Base-by-base conservation (phyloP, 108 stramenopile genomes). In the Cyclotella cryptica region DNA sequence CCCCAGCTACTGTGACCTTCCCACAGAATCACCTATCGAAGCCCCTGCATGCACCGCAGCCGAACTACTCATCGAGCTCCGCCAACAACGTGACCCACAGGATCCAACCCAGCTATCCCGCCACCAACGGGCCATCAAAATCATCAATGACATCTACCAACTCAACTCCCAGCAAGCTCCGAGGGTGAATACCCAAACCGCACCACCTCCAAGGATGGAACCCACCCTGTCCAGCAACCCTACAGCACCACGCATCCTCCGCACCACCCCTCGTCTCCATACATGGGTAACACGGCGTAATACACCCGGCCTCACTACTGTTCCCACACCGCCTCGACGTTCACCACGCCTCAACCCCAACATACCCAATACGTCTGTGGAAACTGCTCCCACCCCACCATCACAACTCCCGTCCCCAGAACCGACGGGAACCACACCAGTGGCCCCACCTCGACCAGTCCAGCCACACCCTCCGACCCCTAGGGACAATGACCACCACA, bases 21-120 rank as follows among this genome's bases (percentile, higher is more conserved):
- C 72, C 11, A 18, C 40, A 14, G 21, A 66, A 45, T 44, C 65
- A 26, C 65, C 62, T 19, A 39, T 63, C 29, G 62, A 63, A 19
- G 17, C 30, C 28, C 35, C 62, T n/a, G 62, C 35, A 13, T 3
- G 30, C 11, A n/a, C n/a, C 12, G 62, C 62, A 19, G n/a, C 40
- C 9, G 44, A 66, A 47, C 22, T 47, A 27, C 18, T 64, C 39
- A 41, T 41, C 17, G 41, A 64, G 28, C 58, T 29, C 49, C 49
- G 19, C 17, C 49, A 58, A 28, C 13, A 64, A 64, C 40, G 4
- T 13, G 35, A 64, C 28, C 28, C 24, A 26, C 10, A n/a, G 22
- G n/a, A n/a, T 14, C 39, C 18, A 42, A 17, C 57, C 57, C 57
- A 58, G 13, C 19, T 4, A 58, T 21, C 62, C 12, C 62, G 35